Base-by-base conservation (phyloP, 2,329 filamentous ascomycete genomes). In the Arthrobotrys sphaeroides region DNA sequence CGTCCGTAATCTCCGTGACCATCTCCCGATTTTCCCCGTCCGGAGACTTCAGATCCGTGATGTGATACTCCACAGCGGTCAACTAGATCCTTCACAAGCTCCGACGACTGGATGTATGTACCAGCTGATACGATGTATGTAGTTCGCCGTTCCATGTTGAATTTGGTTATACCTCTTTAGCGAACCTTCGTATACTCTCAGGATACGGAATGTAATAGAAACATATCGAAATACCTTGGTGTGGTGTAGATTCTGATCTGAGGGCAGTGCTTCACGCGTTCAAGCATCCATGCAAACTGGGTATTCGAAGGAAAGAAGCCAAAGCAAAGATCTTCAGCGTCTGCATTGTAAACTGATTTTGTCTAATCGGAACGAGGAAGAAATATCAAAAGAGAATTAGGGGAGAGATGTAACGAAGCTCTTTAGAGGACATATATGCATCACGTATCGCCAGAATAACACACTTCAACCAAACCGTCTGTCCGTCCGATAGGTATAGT, bases 381-480 rank as follows among this genome's bases (percentile, higher is more conserved):
- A n/a, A n/a, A n/a, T 33, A 33, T 33, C 12, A 33, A 33, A 33
- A 33, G 7, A 7, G 31, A 18, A 43, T 53, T 53, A 53, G 16
- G n/a, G 33, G 33, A 31, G 36, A 49, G 31, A 38, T 24, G 24
- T 36, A 55, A 28, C 51, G 24, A 36, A 38, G 49, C 31, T 55
- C 51, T 38, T 38, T 38, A 24, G 12, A n/a, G 51, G 31, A 55
- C 51, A 55, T 55, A 24, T 51, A 55, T 55, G 51, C 31, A 55
- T 55, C 31, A 55, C 51, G 47, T 53, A 55, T 38, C 28, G 31
- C 51, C 51, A 55, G 51, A n/a, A 53, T 53, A 53, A 53, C 45
- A 49, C 12, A 28, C 47, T 20, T 53, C 47, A 49, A 49, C 13
- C 24, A 31, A 53, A n/a, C 24, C 22, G 24, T 36, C 24, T 13